Conservation (phyloP, 1,139 yeast genomes). For the Yamadazyma songkhlaensis region DNA sequence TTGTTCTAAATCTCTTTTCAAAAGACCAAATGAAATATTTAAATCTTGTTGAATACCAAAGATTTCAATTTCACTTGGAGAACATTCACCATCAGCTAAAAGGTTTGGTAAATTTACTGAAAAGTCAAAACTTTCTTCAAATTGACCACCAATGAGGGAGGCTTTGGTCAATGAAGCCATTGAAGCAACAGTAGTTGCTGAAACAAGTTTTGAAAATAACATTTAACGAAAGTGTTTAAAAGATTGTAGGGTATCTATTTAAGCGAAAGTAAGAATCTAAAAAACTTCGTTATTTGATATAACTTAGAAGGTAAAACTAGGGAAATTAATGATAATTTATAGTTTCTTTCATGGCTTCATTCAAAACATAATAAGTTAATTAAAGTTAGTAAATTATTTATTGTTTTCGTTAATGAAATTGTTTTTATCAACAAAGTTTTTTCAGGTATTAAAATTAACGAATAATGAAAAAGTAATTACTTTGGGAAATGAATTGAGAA, state of each 20-base stretch:
- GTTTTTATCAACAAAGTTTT: no score
- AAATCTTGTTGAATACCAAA: constrained; percentile 13
- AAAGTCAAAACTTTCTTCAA: constrained; percentile 13
- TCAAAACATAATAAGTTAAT: no score
- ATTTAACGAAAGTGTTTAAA: constrained; percentile 12
- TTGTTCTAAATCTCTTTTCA: constrained; percentile 12
- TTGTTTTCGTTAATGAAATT: no score
- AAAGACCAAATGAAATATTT: constrained; percentile 9
- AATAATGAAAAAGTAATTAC: no score
- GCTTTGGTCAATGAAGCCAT: constrained; percentile 12
- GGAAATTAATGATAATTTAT: constrained; percentile 2
- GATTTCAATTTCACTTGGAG: constrained; percentile 2
- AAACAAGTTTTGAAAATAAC: constrained; percentile 13
- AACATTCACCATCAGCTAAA: constrained; percentile 1
- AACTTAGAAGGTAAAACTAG: not conserved
- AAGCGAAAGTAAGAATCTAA: not conserved
- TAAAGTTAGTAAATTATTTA: no score
- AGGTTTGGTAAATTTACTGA: constrained; percentile 9
- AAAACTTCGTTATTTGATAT: constrained; percentile 1
- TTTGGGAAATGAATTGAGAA: no score
- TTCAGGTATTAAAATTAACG: no score
- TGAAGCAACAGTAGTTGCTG: constrained; percentile 13
- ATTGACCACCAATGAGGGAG: constrained; percentile 7
- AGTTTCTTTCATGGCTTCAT: not conserved
- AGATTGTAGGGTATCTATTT: constrained; percentile 1